phyloP scores from a whole-genome alignment of 306 rosid genomes.

The Medicago ruthenica region DNA sequence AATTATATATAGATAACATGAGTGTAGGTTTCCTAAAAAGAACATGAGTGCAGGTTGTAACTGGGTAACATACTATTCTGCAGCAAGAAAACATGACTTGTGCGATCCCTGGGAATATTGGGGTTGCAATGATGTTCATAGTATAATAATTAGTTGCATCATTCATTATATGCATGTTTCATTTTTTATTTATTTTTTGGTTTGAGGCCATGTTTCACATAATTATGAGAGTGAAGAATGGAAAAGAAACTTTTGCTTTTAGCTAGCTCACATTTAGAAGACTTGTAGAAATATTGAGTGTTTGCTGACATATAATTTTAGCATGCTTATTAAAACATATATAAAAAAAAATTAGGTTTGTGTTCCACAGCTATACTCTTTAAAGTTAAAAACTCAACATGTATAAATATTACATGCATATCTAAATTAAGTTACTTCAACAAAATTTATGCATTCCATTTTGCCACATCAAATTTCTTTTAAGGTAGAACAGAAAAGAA shows the following conservation, averaged over 20 bases:
- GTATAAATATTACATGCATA: too few relatives aligned
- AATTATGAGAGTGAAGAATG: not conserved
- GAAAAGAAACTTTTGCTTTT: not conserved
- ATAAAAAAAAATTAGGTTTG: too few relatives aligned
- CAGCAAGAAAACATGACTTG: not conserved
- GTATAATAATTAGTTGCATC: not conserved
- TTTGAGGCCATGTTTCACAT: not conserved
- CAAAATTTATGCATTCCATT: too few relatives aligned
- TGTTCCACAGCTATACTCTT: too few relatives aligned
- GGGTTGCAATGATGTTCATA: conserved; percentile 16
- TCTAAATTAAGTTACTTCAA: too few relatives aligned
- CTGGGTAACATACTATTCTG: not conserved
- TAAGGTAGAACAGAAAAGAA: too few relatives aligned
- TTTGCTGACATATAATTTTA: too few relatives aligned
- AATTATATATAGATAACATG: not conserved
- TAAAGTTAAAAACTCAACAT: too few relatives aligned
- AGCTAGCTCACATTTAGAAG: too few relatives aligned
- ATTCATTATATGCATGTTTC: not conserved
- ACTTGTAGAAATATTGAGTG: too few relatives aligned
- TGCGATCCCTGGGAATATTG: conserved; percentile 32
- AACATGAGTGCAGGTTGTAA: not conserved
- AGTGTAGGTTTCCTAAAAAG: not conserved
- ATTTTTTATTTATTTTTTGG: not conserved
- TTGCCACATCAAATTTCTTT: too few relatives aligned
- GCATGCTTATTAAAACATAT: too few relatives aligned